Conservation (phyloP, 2,329 filamentous ascomycete species). For the Aspergillus sp. region DNA sequence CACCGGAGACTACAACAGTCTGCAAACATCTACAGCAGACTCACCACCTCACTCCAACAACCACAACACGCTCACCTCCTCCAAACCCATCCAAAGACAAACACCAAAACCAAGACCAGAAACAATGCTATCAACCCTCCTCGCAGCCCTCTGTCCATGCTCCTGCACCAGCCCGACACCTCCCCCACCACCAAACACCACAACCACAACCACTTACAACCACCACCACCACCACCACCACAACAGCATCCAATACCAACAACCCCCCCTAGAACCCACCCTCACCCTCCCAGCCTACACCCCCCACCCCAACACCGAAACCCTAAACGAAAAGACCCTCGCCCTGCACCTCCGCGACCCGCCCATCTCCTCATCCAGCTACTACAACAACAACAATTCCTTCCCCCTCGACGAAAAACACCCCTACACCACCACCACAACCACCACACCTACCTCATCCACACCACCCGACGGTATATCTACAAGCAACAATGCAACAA, state of each 20-base stretch:
- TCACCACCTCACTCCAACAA: background rate
- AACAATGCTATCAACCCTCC: background rate
- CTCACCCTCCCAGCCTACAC: slow-evolving; percentile 48
- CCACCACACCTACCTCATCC: no score
- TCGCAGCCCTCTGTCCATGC: background rate
- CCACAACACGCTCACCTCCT: background rate
- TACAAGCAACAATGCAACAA: slow-evolving; percentile 20
- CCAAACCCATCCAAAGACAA: background rate
- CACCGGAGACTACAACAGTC: no score
- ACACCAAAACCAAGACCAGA: background rate
- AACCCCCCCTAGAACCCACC: slow-evolving; percentile 36
- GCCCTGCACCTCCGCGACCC: slow-evolving; percentile 37
- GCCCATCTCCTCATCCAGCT: slow-evolving; percentile 28
- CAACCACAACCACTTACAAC: background rate
- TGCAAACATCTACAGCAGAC: no score
- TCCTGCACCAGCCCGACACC: background rate
- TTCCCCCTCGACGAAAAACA: slow-evolving; percentile 33
- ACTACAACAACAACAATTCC: slow-evolving; percentile 6
- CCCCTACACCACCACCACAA: background rate
- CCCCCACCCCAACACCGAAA: slow-evolving; percentile 34
- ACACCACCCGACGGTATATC: no score
- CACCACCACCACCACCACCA: background rate
- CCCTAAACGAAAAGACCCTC: slow-evolving; percentile 44
- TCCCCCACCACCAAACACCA: background rate
- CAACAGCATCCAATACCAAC: background rate